These are phyloP conservation scores for Exophiala xenobiotica DNA, from an alignment of 2,329 filamentous ascomycete species.

Conservation along the genomic window DNA sequence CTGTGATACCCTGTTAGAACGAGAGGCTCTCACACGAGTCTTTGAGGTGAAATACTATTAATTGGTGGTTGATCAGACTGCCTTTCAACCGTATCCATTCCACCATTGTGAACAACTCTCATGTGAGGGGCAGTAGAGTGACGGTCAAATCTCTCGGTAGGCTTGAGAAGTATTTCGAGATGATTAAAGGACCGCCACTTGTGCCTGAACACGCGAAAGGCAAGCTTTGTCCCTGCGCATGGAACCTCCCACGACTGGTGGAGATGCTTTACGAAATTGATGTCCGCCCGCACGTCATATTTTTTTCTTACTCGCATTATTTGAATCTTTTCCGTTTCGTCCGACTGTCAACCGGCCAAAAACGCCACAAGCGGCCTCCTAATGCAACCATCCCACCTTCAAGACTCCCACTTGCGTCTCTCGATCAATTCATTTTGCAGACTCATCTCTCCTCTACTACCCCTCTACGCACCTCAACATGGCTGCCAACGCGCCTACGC, in stretches of 20 bases:
- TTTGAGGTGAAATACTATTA: not conserved
- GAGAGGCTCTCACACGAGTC: conserved; percentile 3
- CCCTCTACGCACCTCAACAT: conserved; percentile 12
- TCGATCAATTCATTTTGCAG: not conserved
- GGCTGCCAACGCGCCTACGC: conserved; percentile 19
- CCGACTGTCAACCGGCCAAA: not conserved
- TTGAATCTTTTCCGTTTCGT: not conserved
- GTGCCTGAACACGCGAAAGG: no score
- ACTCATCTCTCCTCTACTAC: not conserved
- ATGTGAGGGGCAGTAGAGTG: no score
- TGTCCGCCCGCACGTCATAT: not conserved
- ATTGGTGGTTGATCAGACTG: not conserved
- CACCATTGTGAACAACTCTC: not conserved
- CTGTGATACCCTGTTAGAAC: conserved; percentile 16
- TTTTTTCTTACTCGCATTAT: not conserved
- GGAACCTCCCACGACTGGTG: no score
- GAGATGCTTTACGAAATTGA: no score
- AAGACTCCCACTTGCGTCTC: not conserved
- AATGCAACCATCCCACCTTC: conserved; percentile 12
- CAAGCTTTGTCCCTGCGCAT: no score
- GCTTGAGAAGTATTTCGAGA: no score
- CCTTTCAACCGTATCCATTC: not conserved
- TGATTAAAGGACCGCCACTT: no score
- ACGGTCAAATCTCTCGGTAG: no score
- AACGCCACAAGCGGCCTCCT: not conserved